Base-by-base conservation (phyloP, 2,329 filamentous ascomycete genomes). In the Sarocladium brachiariae region DNA sequence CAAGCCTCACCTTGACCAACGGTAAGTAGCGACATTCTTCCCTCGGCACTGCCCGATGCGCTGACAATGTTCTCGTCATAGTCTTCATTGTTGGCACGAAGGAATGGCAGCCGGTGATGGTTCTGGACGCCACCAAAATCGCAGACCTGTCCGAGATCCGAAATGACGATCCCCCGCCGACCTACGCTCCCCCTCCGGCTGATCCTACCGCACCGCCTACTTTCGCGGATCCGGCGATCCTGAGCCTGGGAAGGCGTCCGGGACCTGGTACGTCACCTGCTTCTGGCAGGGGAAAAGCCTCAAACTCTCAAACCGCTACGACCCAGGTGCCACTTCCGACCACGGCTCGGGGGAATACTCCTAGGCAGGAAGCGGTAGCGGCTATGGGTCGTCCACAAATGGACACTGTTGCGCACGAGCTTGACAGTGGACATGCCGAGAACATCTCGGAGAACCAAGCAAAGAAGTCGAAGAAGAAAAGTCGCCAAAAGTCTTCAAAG, bases 141-240 rank as follows among this genome's bases (percentile, higher is more conserved):
- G 61, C 64, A 52, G 72, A 76, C 54, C 61, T 76, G 10, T 63
- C 66, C 33, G 70, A 76, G 56, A 61, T 71, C 50, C 62, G 65
- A 24, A 50, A 56, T 4, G 61, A 66, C 18, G 54, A 59, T 13
- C 52, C 59, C 23, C 59, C 63, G 27, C 58, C 59, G n/a, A 60
- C 60, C 4, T 59, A 64, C 35, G 50, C 56, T 37, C 54, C 54
- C 18, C 56, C 61, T 52, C 57, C 63, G 19, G 49, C 57, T 24
- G 51, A 55, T 51, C 58, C 58, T 55, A 50, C 59, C 51, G 50
- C 62, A 19, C 58, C 62, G 13, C 56, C 65, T 14, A 59, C 73
- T 0, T 89, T 93, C 60, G 76, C 84, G n/a, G 89, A 95, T 59
- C 89, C 89, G 10, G 89, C 89, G 3, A 95, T 95, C 51, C 64